Base-by-base conservation (phyloP, 2,329 filamentous ascomycete species). In the Boeremia lycopersici region DNA sequence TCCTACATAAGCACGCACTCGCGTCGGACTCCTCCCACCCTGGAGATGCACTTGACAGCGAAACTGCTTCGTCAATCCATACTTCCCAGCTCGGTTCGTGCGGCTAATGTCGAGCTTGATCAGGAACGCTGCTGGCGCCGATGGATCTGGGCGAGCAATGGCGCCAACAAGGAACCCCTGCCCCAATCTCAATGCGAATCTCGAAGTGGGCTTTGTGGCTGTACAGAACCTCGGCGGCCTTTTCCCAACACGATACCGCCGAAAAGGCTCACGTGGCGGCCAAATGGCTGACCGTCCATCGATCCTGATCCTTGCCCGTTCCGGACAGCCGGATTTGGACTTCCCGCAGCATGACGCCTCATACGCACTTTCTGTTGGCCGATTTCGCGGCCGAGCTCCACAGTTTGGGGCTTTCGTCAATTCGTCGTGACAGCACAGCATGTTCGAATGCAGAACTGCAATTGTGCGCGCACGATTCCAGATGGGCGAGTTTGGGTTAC, bases 241-340 rank as follows among this genome's bases (percentile, higher is more conserved):
- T 28, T 13, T 28, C 31, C 46, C 46, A 50, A 47, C 46, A 25
- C 62, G 43, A 59, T 66, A 51, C 52, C 59, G 57, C 70, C 69
- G 70, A 68, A 19, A 31, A 34, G 43, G 33, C 63, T 72, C 70
- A 72, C 69, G 71, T 74, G 70, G 70, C 65, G 47, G 56, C 36
- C 48, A 53, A 47, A 36, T 50, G 41, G 52, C 31, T 55, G 46
- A 50, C 52, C 6, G 42, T 23, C 47, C 46, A 59, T 40, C 34
- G 11, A 46, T 59, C 34, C 42, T 61, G 53, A 58, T 55, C 62
- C 56, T 64, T 63, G 59, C 57, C 49, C 49, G 35, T 57, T 57
- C 56, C 54, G 53, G 56, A 55, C 48, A 17, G 9, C 46, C 54
- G 48, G 59, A 65, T 53, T 56, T 38, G 40, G 53, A 43, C 28